Evolutionary conservation across 805 yeast genomes (phyloP).

Genomic region (Spencermartinsiella europaea): DNA sequence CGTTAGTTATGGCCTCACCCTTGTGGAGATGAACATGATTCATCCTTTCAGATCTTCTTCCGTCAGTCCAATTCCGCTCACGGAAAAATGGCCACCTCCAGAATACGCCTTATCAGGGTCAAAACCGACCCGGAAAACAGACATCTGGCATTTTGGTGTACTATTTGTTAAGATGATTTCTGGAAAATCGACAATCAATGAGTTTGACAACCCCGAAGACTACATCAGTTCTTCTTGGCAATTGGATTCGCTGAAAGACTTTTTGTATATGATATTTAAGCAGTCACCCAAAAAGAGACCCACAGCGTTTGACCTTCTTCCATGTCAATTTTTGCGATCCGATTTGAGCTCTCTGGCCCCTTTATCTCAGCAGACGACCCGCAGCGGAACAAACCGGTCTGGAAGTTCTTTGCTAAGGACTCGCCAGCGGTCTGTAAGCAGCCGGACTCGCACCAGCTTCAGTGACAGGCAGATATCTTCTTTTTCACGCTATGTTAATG

Average conservation of each 20-base stretch:
- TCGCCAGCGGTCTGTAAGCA: background rate
- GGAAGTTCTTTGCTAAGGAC: background rate
- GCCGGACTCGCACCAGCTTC: background rate
- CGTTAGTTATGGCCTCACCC: slow-evolving; percentile 25
- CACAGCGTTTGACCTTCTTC: slow-evolving; percentile 77
- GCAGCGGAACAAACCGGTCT: background rate
- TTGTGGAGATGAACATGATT: slow-evolving; percentile 29
- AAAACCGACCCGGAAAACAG: slow-evolving; percentile 72
- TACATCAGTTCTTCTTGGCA: slow-evolving; percentile 45
- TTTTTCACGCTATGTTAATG: slow-evolving; percentile 75
- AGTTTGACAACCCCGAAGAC: slow-evolving; percentile 57
- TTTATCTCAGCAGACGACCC: background rate
- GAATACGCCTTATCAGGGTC: slow-evolving; percentile 44
- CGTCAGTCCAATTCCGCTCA: slow-evolving; percentile 6
- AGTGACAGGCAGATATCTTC: background rate
- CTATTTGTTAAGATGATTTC: slow-evolving; percentile 60
- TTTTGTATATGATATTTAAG: slow-evolving; percentile 62
- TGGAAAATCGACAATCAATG: slow-evolving; percentile 52
- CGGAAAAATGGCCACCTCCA: slow-evolving; percentile 69
- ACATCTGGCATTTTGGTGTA: slow-evolving; percentile 91
- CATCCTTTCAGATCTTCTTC: slow-evolving; percentile 26
- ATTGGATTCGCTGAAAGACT: slow-evolving; percentile 59
- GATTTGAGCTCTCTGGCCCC: slow-evolving; percentile 3
- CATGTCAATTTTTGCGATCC: slow-evolving; percentile 76
- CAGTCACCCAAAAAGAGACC: slow-evolving; percentile 65